phyloP scores from a whole-genome alignment of 345 rosid species.

The Hibiscus trionum region DNA sequence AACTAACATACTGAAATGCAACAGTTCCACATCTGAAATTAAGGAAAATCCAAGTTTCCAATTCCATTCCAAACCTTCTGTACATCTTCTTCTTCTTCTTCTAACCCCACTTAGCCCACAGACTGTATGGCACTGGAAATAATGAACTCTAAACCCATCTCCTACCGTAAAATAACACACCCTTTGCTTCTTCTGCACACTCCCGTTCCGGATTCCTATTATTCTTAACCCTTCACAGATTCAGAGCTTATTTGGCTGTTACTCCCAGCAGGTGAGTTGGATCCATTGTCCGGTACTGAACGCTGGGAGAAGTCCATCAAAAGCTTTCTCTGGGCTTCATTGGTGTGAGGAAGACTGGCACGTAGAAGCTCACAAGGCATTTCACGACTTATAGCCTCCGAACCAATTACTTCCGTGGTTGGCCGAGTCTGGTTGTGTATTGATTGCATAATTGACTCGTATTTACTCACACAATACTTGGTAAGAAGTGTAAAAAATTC shows the following conservation, averaged over 20 bases:
- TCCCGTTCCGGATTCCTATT: neutral
- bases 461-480: conserved; percentile 82
- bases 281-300: conserved; percentile 31
- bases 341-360: conserved; percentile 89
- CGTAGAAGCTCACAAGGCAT: conserved; percentile 96
- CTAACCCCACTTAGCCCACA: neutral
- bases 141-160: neutral
- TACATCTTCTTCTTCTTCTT: neutral
- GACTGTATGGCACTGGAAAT: neutral
- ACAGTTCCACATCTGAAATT: neutral
- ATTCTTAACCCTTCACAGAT: conserved; percentile 46
- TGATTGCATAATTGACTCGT: conserved; percentile 68
- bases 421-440: conserved; percentile 37
- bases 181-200: neutral
- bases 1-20: neutral
- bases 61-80: neutral
- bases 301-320: conserved; percentile 67
- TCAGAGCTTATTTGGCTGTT: conserved; percentile 52
- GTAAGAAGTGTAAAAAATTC: conserved; percentile 81
- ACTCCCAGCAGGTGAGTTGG: conserved; percentile 28
- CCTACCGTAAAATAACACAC: neutral
- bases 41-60: neutral
- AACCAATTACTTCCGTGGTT: conserved; percentile 41
- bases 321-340: conserved; percentile 62
- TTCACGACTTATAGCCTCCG: conserved; percentile 73